Evolutionary conservation across 2,329 filamentous ascomycete species (phyloP).

Genomic region (Xylaria polymorpha): DNA sequence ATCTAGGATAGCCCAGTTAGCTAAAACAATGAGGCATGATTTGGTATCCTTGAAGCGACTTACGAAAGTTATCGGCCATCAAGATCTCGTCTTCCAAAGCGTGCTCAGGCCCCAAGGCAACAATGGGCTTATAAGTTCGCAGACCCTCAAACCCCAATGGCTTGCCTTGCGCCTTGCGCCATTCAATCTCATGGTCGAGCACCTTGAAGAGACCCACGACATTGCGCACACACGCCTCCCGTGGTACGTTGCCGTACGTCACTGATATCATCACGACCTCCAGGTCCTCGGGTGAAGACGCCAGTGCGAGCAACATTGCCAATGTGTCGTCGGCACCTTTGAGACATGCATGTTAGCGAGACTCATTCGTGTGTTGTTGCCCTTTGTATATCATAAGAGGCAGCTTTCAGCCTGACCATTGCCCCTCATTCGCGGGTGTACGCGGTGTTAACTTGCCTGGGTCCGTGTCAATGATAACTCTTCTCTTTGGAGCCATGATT

Average conservation of each 20-base stretch:
- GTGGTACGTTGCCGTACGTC: constrained; percentile 93
- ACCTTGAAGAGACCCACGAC: constrained; percentile 91
- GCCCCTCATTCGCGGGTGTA: constrained; percentile 11
- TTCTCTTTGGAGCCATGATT: constrained; percentile 73
- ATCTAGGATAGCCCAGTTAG: constrained; percentile 60
- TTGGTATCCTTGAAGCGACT: constrained; percentile 46
- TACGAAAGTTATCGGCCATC: constrained; percentile 89
- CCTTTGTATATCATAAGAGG: neutral
- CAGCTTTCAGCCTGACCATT: neutral
- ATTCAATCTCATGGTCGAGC: constrained; percentile 87
- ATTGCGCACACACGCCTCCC: constrained; percentile 88
- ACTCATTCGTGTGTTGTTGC: constrained; percentile 1
- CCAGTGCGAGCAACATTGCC: constrained; percentile 86
- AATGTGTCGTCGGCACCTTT: constrained; percentile 89
- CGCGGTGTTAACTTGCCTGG: constrained; percentile 67
- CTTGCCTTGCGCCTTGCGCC: constrained; percentile 77
- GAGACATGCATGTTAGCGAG: constrained; percentile 30
- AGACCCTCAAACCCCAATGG: constrained; percentile 79
- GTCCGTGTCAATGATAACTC: constrained; percentile 96
- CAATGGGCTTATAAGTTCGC: constrained; percentile 78
- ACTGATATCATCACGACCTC: constrained; percentile 88
- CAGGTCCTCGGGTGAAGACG: constrained; percentile 83
- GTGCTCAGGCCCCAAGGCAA: constrained; percentile 88
- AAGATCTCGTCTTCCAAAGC: constrained; percentile 86
- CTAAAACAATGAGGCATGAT: neutral